Base-by-base conservation (phyloP, 805 yeast genomes). In the Hanseniaspora lindneri region DNA sequence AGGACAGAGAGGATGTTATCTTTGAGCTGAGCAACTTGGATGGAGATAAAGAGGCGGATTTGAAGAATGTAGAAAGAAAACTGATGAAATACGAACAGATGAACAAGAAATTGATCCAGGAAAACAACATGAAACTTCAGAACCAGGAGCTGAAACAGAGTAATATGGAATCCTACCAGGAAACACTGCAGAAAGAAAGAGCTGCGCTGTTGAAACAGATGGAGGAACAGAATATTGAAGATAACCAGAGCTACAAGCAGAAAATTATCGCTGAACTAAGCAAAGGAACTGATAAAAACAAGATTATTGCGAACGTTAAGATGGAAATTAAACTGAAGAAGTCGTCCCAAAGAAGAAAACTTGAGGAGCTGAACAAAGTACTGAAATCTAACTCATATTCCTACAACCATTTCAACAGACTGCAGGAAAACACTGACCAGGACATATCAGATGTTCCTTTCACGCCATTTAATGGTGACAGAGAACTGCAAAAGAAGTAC, bases 401-500 rank as follows among this genome's bases (percentile, higher is more conserved):
- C 44, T 54, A 56, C n/a, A 55, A 53, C 24, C 58, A 60, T 11
- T 59, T 54, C 52, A 53, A 57, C 25, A 54, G 54, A 24, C 57
- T 60, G 46, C 57, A 60, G 41, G 58, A 56, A 49, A 47, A 48
- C 32, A 20, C 29, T 7, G 37, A 24, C n/a, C 64, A 60, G 46
- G 66, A 62, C 20, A 55, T 60, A 14, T 24, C 19, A 14, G 46
- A 49, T n/a, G 67, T 72, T 5, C 97, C 97, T 16, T 89, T 88
- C 62, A 87, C 97, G 10, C 97, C 97, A 8, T 89, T 89, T 66
- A 79, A 80, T 59, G 96, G 96, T 39, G 97, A 89, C 65, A 71
- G 92, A 52, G 79, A 81, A 51, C 52, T 67, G 7, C 64, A 68
- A 21, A 69, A 70, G 47, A 69, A 73, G 25, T 87, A 77, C 64